Percentiles rank a stretch among this genome's conserved stretches.
Evolutionary conservation across 257 asterid genomes (phyloP).

Genomic region (Nicotiana tabacum): DNA sequence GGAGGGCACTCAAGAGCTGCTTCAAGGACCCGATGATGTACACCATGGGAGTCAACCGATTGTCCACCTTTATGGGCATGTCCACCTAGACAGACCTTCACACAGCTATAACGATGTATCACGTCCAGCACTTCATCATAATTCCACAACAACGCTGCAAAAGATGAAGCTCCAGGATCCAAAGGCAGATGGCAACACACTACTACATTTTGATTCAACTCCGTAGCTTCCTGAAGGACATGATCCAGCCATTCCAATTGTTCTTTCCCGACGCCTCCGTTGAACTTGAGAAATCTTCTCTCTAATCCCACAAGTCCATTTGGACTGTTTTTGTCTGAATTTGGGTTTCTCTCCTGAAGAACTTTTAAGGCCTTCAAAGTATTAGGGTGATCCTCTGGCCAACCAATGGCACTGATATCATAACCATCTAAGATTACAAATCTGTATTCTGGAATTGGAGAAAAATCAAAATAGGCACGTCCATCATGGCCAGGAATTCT

Average conservation of each 20-base stretch:
- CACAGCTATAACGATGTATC: slow-evolving; percentile 66
- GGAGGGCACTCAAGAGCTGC: slow-evolving; percentile 96
- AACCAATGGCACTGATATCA: slow-evolving; percentile 82
- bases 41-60: slow-evolving; percentile 61
- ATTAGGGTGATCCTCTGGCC: slow-evolving; percentile 77
- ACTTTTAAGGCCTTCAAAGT: slow-evolving; percentile 47
- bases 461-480: slow-evolving; percentile 78
- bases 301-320: slow-evolving; percentile 63
- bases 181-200: slow-evolving; percentile 81
- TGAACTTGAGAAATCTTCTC: slow-evolving; percentile 81
- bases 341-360: slow-evolving; percentile 70
- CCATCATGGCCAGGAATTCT: slow-evolving; percentile 40
- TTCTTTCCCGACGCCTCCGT: slow-evolving; percentile 79
- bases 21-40: slow-evolving; percentile 85
- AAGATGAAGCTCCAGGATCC: slow-evolving; percentile 49
- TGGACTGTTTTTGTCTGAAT: slow-evolving; percentile 85
- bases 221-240: slow-evolving; percentile 58
- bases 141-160: slow-evolving; percentile 72
- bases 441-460: slow-evolving; percentile 68
- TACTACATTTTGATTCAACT: slow-evolving; percentile 60
- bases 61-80: slow-evolving; percentile 80
- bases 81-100: slow-evolving; percentile 80
- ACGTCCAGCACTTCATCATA: slow-evolving; percentile 86
- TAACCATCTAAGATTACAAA: slow-evolving; percentile 83
- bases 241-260: slow-evolving; percentile 82